These are phyloP conservation scores for Chloranthus sessilifolius DNA, from an alignment of 164 flowering plant genomes.

Conservation along the genomic window DNA sequence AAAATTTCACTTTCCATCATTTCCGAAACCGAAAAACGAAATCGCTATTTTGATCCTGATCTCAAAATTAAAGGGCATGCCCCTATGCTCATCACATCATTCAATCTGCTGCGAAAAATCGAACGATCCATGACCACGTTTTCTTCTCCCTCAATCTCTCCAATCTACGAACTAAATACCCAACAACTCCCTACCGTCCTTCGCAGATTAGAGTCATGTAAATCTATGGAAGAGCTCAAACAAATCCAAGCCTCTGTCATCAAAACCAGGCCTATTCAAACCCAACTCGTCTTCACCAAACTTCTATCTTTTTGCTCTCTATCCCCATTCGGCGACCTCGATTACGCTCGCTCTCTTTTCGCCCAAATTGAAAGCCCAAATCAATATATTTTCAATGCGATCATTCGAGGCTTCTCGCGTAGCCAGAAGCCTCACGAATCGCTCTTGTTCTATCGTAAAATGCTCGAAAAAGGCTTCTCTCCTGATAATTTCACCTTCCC, in stretches of 20 bases:
- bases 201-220: constrained; percentile 12
- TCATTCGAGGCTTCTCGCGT: constrained; percentile 14
- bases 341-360: constrained; percentile 13
- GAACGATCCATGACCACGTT: background rate
- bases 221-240: constrained; percentile 15
- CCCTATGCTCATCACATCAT: too few species aligned
- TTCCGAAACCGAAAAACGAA: too few species aligned
- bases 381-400: constrained; percentile 9
- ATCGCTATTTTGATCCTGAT: too few species aligned
- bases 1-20: too few species aligned
- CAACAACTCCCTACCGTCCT: constrained; percentile 10
- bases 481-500: constrained; percentile 18
- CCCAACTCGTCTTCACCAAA: constrained; percentile 16
- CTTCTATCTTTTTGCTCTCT: constrained; percentile 12
- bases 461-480: constrained; percentile 8
- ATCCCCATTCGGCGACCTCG: constrained; percentile 9
- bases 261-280: constrained; percentile 9
- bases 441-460: constrained; percentile 6
- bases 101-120: too few species aligned
- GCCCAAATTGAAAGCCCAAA: constrained; percentile 1
- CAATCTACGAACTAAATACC: background rate
- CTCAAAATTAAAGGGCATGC: too few species aligned
- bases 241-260: constrained; percentile 16
- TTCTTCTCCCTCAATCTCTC: background rate
- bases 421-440: constrained; percentile 1